These are phyloP conservation scores for Striga asiatica DNA, from an alignment of 257 asterid genomes.

Conservation along the genomic window DNA sequence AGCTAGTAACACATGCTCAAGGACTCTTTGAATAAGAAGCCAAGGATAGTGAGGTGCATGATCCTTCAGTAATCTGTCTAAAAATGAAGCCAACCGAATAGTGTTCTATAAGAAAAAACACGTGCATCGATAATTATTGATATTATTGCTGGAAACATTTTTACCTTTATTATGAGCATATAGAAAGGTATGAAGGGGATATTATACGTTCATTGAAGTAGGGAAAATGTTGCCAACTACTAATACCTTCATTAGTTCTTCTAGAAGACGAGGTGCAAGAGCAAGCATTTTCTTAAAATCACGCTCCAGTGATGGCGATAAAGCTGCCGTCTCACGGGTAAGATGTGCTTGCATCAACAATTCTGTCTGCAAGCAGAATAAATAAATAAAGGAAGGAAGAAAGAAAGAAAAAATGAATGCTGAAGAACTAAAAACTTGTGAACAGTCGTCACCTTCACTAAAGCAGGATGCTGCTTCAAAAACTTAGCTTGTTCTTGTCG, in stretches of 20 bases:
- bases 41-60: neutral
- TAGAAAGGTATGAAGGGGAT: neutral
- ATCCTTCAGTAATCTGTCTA: neutral
- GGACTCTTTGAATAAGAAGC: slow-evolving; percentile 6
- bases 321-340: slow-evolving; percentile 78
- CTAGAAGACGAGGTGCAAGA: slow-evolving; percentile 97
- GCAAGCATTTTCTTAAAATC: slow-evolving; percentile 81
- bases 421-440: slow-evolving; percentile 15
- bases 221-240: slow-evolving; percentile 6
- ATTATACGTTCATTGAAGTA: neutral
- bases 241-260: slow-evolving; percentile 91
- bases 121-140: neutral
- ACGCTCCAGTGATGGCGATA: slow-evolving; percentile 64
- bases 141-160: too few relatives aligned
- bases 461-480: slow-evolving; percentile 96
- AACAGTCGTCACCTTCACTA: slow-evolving; percentile 63
- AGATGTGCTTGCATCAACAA: slow-evolving; percentile 93
- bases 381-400: neutral
- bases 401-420: slow-evolving; percentile 10
- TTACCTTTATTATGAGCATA: too few relatives aligned
- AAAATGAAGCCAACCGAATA: neutral
- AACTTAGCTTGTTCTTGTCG: slow-evolving; percentile 93
- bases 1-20: neutral
- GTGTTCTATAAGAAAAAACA: neutral
- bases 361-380: slow-evolving; percentile 54